Base-by-base conservation (phyloP, 1,284 basidiomycete genomes). In the Ustilago nuda region DNA sequence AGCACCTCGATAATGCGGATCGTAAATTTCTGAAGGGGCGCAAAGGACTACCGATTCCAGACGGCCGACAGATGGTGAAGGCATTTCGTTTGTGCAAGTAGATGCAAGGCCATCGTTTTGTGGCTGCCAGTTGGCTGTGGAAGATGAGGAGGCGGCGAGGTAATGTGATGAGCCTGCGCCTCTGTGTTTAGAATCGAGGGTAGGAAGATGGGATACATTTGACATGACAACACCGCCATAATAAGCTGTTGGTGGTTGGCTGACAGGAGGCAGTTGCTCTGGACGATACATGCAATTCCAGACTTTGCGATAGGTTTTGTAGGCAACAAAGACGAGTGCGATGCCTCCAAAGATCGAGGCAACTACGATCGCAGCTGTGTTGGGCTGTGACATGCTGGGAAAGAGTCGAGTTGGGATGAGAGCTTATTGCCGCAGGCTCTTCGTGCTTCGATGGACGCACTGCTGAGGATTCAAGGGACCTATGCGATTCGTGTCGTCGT, bases 341-440 rank as follows among this genome's bases (percentile, higher is more conserved):
- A 78, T 46, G 43, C 68, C 78, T 37, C 69, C 70, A 56, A 82
- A 82, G 66, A 82, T 82, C 60, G 71, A 41, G 52, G 66, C 81
- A 6, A 82, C 79, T 23, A 52, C 68, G 36, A 81, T 80, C 56
- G 72, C 81, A 41, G 81, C 81, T 9, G 79, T 81, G 12, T 62
- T 60, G 35, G 81, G 81, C 45, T 82, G 81, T 27, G 66, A 70
- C 81, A 82, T 82, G 61, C 37, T 61, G 23, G 51, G 46, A 8
- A 56, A 56, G 13, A 45, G 15, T 56, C 15, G 8, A 17, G 55
- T 27, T 15, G n/a, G 37, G 30, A n/a, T 23, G 0, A 4, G 35
- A 9, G 12, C 11, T 12, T 30, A 50, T 50, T 2, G 48, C 8
- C 27, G 27, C 3, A 15, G 48, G 11, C n/a, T 27, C 27, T 50